A percentile compares a stretch with the other conserved stretches of the same genome.
These are phyloP conservation scores for Sporothrix protearum DNA, from an alignment of 2,329 filamentous ascomycete species.

Conservation along the genomic window DNA sequence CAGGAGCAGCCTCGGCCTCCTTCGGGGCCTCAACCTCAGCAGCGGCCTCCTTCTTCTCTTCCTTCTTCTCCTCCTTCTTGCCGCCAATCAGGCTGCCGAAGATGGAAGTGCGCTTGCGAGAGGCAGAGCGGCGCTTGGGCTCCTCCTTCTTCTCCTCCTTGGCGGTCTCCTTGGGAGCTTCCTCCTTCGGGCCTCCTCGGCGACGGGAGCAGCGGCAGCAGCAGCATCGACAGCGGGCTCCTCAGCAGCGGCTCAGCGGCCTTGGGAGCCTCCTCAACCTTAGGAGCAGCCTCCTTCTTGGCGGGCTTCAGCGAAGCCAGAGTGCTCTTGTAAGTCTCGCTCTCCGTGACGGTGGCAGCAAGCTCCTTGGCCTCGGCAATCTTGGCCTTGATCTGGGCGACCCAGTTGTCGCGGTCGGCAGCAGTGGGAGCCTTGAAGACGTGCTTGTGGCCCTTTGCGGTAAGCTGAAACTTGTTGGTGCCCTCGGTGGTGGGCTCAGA, in stretches of 20 bases:
- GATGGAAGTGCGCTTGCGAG: slow-evolving; percentile 63
- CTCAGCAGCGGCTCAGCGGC: slow-evolving; percentile 23
- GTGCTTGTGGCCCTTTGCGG: slow-evolving; percentile 84
- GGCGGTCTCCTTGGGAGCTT: slow-evolving; percentile 33
- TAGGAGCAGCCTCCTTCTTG: slow-evolving; percentile 44
- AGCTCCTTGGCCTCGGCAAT: slow-evolving; percentile 80
- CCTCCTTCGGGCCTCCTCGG: slow-evolving; percentile 35
- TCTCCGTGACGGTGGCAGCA: slow-evolving; percentile 67
- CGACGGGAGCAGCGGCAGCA: slow-evolving; percentile 27
- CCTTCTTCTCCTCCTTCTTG: slow-evolving; percentile 52
- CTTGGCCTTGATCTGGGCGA: slow-evolving; percentile 76
- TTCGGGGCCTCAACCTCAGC: slow-evolving; percentile 37
- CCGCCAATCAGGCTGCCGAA: slow-evolving; percentile 57
- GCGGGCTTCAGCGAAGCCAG: slow-evolving; percentile 64
- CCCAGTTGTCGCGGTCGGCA: slow-evolving; percentile 88
- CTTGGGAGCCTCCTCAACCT: slow-evolving; percentile 39
- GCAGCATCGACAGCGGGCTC: slow-evolving; percentile 25
- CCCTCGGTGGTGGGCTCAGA: slow-evolving; percentile 73
- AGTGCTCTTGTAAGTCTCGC: slow-evolving; percentile 84
- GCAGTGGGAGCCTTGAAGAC: slow-evolving; percentile 75
- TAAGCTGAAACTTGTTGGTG: slow-evolving; percentile 78
- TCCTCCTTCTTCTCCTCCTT: slow-evolving; percentile 53
- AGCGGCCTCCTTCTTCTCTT: slow-evolving; percentile 35
- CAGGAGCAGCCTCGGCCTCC: slow-evolving; percentile 35
- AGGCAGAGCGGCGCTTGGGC: slow-evolving; percentile 58